phyloP scores from a whole-genome alignment of 495 filamentous ascomycete genomes.

The Aspergillus homomorphus region DNA sequence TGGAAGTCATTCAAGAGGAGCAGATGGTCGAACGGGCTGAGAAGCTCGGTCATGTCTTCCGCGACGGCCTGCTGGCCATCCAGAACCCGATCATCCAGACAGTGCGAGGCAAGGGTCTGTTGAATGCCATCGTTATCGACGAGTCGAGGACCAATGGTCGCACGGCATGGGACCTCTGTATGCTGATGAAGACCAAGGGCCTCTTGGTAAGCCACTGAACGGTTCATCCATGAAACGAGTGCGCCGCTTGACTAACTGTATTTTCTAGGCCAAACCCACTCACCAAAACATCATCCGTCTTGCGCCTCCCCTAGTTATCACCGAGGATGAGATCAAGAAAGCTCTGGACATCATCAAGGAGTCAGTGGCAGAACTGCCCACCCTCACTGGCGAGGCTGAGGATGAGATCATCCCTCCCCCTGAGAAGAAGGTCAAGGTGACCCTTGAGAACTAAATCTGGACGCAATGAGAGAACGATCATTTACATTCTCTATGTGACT shows the following conservation, averaged over 20 bases:
- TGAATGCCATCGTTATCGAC: constrained; percentile 97
- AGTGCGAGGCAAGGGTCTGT: constrained; percentile 86
- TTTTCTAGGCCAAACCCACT: constrained; percentile 85
- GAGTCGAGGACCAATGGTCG: constrained; percentile 80
- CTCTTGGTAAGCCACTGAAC: constrained; percentile 62
- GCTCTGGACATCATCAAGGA: constrained; percentile 50
- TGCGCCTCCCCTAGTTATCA: constrained; percentile 56
- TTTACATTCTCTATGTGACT: neutral
- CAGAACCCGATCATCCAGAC: constrained; percentile 75
- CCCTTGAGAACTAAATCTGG: constrained; percentile 41
- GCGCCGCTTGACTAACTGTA: constrained; percentile 12
- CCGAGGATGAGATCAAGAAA: constrained; percentile 50
- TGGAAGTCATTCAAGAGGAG: constrained; percentile 92
- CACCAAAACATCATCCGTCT: constrained; percentile 89
- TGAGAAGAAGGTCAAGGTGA: constrained; percentile 52
- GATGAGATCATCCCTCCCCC: constrained; percentile 45
- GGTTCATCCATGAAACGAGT: neutral
- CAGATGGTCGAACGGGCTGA: constrained; percentile 79
- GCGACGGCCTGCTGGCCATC: constrained; percentile 67
- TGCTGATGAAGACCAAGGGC: constrained; percentile 94
- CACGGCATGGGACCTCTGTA: constrained; percentile 95
- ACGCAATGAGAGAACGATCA: neutral
- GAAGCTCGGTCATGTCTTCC: constrained; percentile 77
- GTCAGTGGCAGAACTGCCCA: constrained; percentile 49
- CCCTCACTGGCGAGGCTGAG: constrained; percentile 44